phyloP scores from a whole-genome alignment of 495 filamentous ascomycete species.

The Talaromyces trachyspermus region DNA sequence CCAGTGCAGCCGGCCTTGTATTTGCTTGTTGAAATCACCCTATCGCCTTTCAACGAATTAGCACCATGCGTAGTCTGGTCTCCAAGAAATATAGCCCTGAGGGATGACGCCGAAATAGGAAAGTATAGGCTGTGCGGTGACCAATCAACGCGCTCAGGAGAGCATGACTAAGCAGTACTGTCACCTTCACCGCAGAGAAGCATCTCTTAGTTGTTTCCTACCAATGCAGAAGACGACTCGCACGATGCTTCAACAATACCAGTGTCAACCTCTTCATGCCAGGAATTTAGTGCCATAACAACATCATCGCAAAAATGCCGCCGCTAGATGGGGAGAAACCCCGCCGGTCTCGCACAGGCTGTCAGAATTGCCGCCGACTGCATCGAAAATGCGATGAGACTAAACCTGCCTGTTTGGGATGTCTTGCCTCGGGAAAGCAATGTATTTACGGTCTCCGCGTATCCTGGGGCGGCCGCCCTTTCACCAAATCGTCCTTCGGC shows the following conservation, averaged over 20 bases:
- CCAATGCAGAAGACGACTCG: neutral
- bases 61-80: no score
- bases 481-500: slow-evolving; percentile 4
- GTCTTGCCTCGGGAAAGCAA: neutral
- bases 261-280: neutral
- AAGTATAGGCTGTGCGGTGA: neutral
- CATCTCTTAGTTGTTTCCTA: neutral
- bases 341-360: slow-evolving; percentile 1
- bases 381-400: slow-evolving; percentile 5
- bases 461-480: slow-evolving; percentile 3
- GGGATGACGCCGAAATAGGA: neutral
- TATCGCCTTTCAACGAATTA: no score
- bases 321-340: neutral
- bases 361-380: slow-evolving; percentile 1
- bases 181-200: neutral
- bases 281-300: neutral
- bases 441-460: neutral
- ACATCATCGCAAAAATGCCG: neutral
- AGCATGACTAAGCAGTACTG: no score
- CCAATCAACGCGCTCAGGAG: neutral
- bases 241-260: neutral
- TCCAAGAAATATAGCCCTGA: no score
- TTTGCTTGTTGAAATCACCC: no score
- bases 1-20: no score
- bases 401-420: neutral